These are phyloP conservation scores for Picochlorum sp. DNA, from an alignment of 139 green algal genomes.

Conservation along the genomic window DNA sequence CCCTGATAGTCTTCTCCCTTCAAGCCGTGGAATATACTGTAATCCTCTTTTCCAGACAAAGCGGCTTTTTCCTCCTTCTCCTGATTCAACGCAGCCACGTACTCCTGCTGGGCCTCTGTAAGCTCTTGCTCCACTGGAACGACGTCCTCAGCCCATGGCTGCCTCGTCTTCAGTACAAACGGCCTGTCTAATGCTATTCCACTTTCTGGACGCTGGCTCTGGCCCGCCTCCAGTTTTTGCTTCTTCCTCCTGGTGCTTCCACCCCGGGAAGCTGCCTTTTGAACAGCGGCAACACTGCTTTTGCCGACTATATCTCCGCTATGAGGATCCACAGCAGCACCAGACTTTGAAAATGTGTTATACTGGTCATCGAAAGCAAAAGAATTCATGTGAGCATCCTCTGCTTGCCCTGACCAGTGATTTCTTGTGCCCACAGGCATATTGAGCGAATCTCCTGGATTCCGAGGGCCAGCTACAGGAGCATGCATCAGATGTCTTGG, in stretches of 20 bases:
- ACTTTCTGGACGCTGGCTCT: slow-evolving; percentile 7
- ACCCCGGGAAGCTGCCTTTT: neutral
- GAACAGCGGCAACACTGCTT: slow-evolving; percentile 18
- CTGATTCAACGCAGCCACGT: slow-evolving; percentile 5
- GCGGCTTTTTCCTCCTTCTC: slow-evolving; percentile 50
- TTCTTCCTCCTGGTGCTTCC: neutral
- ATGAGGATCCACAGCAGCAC: slow-evolving; percentile 10
- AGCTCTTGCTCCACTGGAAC: slow-evolving; percentile 39
- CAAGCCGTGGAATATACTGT: slow-evolving; percentile 70
- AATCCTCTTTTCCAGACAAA: slow-evolving; percentile 23
- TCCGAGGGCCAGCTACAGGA: slow-evolving; percentile 60
- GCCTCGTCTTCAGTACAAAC: slow-evolving; percentile 40
- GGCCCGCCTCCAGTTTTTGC: slow-evolving; percentile 50
- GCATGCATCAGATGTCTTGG: slow-evolving; percentile 74
- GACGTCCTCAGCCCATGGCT: slow-evolving; percentile 77
- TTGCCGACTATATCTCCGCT: neutral
- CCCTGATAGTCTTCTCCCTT: slow-evolving; percentile 73
- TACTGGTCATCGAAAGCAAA: slow-evolving; percentile 87
- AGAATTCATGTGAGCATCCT: slow-evolving; percentile 54
- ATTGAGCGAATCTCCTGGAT: slow-evolving; percentile 64
- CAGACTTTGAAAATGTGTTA: slow-evolving; percentile 63
- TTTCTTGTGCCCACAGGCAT: slow-evolving; percentile 69
- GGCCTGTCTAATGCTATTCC: slow-evolving; percentile 27
- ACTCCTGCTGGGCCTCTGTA: slow-evolving; percentile 79
- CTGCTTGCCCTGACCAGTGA: slow-evolving; percentile 69